A percentile compares a stretch with the other conserved stretches of the same genome.
Evolutionary conservation across 768 basidiomycete genomes (phyloP).

Genomic region (Termitomyces sp.): DNA sequence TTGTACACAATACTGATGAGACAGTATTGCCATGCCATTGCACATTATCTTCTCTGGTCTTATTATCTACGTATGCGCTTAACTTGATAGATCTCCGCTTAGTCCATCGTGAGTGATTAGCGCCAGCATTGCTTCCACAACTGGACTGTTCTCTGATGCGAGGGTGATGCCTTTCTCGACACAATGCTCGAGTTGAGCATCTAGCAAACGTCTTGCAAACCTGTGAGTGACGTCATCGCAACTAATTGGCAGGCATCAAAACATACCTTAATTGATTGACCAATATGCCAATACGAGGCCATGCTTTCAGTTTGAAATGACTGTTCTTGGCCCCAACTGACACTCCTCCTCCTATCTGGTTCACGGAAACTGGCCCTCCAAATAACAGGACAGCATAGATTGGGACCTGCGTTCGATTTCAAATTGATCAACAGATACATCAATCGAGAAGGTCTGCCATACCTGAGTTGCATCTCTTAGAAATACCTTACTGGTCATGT

Average conservation of each 20-base stretch:
- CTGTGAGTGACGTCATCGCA: neutral
- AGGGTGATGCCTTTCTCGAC: conserved; percentile 58
- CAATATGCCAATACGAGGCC: conserved; percentile 88
- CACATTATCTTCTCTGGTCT: neutral
- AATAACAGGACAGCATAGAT: conserved; percentile 83
- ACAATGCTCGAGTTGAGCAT: conserved; percentile 58
- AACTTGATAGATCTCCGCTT: conserved; percentile 4
- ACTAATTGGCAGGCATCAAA: neutral
- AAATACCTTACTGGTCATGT: conserved; percentile 79
- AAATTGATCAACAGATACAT: neutral
- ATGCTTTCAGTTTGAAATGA: conserved; percentile 63
- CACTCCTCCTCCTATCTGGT: conserved; percentile 78
- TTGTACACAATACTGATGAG: neutral
- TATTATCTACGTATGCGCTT: neutral
- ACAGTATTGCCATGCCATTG: neutral
- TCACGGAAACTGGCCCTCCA: conserved; percentile 72
- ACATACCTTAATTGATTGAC: conserved; percentile 79
- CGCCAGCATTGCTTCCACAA: conserved; percentile 37
- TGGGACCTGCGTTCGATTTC: conserved; percentile 51
- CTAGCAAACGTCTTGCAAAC: conserved; percentile 53
- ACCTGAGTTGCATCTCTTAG: conserved; percentile 87
- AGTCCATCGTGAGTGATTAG: conserved; percentile 19
- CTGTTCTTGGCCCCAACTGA: conserved; percentile 51
- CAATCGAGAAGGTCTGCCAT: conserved; percentile 9
- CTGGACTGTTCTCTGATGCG: conserved; percentile 44